Percentiles rank a stretch among this genome's conserved stretches.
These are phyloP conservation scores for Lachnellula hyalina DNA, from an alignment of 2,329 filamentous ascomycete genomes.

Conservation along the genomic window DNA sequence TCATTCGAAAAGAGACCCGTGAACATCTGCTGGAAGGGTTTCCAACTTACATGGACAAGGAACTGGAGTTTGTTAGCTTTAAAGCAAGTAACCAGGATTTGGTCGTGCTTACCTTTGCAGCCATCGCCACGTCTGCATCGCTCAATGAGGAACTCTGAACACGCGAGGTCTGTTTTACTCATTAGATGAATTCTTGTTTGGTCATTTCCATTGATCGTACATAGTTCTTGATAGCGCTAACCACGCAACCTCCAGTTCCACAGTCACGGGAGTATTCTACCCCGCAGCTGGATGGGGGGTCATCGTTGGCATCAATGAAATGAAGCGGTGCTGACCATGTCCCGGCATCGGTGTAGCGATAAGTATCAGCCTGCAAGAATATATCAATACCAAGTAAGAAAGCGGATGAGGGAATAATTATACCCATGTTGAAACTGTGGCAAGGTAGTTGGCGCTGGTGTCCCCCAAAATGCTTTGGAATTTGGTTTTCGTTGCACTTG, in stretches of 20 bases:
- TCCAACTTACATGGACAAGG: conserved; percentile 30
- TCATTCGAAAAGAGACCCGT: conserved; percentile 10
- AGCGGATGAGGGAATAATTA: background rate
- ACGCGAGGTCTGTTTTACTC: conserved; percentile 16
- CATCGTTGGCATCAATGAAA: conserved; percentile 64
- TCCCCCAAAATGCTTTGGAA: conserved; percentile 54
- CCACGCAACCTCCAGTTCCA: conserved; percentile 52
- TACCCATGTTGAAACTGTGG: conserved; percentile 57
- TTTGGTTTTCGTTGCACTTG: conserved; percentile 48
- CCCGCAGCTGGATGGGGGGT: conserved; percentile 51
- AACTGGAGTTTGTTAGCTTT: conserved; percentile 18
- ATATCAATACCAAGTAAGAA: background rate
- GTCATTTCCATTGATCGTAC: too few relatives aligned
- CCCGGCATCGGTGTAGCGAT: conserved; percentile 57
- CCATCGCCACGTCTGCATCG: conserved; percentile 46
- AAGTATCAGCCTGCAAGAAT: conserved; percentile 44
- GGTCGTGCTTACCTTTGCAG: conserved; percentile 43
- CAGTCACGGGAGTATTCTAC: conserved; percentile 58
- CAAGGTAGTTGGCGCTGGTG: conserved; percentile 52
- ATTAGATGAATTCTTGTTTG: conserved; percentile 7
- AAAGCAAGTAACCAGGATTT: too few relatives aligned
- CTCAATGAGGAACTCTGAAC: conserved; percentile 32
- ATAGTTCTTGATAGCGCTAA: conserved; percentile 37
- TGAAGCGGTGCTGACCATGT: conserved; percentile 58
- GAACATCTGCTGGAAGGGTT: conserved; percentile 4